A percentile compares a stretch with the other conserved stretches of the same genome.
Evolutionary conservation across 768 basidiomycete genomes (phyloP).

Genomic region (Pulveroboletus sp.): DNA sequence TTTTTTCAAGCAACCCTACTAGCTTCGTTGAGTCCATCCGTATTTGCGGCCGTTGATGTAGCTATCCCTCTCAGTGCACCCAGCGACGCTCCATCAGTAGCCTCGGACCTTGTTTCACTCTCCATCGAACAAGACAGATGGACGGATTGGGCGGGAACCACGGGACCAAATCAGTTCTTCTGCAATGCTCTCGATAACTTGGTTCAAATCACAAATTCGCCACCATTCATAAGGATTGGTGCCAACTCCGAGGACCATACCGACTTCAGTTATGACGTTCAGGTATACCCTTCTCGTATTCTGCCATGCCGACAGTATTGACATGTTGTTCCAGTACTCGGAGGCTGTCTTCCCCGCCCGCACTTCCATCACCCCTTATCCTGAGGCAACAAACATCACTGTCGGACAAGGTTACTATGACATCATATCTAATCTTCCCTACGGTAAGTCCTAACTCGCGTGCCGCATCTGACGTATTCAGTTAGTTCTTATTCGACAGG

Average conservation of each 20-base stretch:
- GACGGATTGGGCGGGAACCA: conserved; percentile 61
- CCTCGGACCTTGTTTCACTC: conserved; percentile 52
- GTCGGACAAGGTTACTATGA: conserved; percentile 57
- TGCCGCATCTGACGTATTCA: not conserved
- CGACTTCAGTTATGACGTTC: conserved; percentile 44
- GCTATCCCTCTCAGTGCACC: conserved; percentile 40
- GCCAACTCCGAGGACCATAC: conserved; percentile 59
- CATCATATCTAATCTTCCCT: conserved; percentile 48
- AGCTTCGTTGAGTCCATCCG: not conserved
- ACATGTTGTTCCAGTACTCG: conserved; percentile 34
- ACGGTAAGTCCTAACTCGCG: conserved; percentile 30
- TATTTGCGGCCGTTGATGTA: conserved; percentile 26
- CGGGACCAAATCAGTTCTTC: conserved; percentile 52
- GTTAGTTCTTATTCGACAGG: conserved; percentile 32
- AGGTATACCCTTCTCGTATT: conserved; percentile 35
- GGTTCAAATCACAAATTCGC: conserved; percentile 45
- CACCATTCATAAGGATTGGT: conserved; percentile 57
- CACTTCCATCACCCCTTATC: conserved; percentile 53
- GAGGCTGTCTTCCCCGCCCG: conserved; percentile 48
- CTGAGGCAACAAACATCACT: conserved; percentile 58
- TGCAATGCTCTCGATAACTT: conserved; percentile 58
- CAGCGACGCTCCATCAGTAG: conserved; percentile 33
- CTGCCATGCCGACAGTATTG: not conserved
- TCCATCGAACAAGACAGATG: conserved; percentile 71
- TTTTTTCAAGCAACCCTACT: conserved; percentile 3